Conservation (phyloP, 805 yeast genomes). For the Saccharomycopsis amapae region DNA sequence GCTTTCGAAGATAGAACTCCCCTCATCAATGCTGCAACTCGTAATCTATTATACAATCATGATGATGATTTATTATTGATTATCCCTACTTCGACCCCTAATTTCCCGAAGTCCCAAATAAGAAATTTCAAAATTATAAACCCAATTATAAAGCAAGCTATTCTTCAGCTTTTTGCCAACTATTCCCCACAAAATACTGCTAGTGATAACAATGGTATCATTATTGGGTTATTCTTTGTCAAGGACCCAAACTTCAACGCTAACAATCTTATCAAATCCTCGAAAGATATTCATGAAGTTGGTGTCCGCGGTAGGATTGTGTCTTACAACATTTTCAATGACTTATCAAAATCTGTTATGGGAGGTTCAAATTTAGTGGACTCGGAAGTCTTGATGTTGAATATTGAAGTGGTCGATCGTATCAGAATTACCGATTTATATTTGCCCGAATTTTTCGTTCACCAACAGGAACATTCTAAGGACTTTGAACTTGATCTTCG, state of each 20-base stretch:
- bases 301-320: constrained; percentile 16
- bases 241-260: constrained; percentile 8
- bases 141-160: constrained; percentile 17
- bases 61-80: constrained; percentile 7
- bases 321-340: constrained; percentile 6
- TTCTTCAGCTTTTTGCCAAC: constrained; percentile 10
- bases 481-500: constrained; percentile 1
- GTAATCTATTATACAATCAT: neutral
- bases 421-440: constrained; percentile 2
- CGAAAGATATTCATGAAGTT: constrained; percentile 11
- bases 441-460: constrained; percentile 4
- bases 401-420: constrained; percentile 11
- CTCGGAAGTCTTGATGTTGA: constrained; percentile 7
- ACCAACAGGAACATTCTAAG: neutral
- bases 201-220: neutral
- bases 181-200: neutral
- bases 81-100: constrained; percentile 11
- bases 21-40: neutral
- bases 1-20: constrained; percentile 4
- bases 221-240: constrained; percentile 13
- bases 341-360: neutral
- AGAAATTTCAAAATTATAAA: constrained; percentile 14
- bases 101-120: constrained; percentile 14
- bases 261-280: constrained; percentile 6
- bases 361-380: neutral